Evolutionary conservation across 2,329 filamentous ascomycete genomes (phyloP).

Genomic region (Sporothrix brunneoviolacea): DNA sequence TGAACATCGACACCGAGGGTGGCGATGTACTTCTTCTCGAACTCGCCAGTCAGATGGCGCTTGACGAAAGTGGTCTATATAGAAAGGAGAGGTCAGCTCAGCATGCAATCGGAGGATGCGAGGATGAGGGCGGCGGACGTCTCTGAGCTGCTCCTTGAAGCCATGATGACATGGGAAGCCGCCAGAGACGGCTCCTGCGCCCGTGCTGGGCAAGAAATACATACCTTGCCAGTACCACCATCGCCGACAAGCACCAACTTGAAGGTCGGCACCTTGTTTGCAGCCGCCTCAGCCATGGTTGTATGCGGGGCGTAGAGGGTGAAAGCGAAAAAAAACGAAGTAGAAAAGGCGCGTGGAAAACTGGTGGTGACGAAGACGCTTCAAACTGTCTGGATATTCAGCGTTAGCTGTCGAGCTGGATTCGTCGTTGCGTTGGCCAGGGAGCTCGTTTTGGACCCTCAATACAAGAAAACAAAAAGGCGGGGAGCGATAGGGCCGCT

Average conservation of each 20-base stretch:
- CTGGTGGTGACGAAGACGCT: neutral
- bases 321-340: conserved; percentile 4
- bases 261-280: conserved; percentile 68
- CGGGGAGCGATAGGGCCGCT: conserved; percentile 5
- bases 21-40: conserved; percentile 99
- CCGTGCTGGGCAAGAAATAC: conserved; percentile 24
- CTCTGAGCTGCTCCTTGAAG: too few relatives aligned
- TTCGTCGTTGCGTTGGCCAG: neutral
- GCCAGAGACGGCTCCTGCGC: neutral
- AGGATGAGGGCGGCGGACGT: neutral
- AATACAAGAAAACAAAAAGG: conserved; percentile 8
- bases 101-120: neutral
- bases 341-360: neutral
- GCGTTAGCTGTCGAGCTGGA: neutral
- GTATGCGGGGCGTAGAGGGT: conserved; percentile 15
- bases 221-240: conserved; percentile 98
- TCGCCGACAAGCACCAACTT: conserved; percentile 99
- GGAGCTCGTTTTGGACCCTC: neutral
- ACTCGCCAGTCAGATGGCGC: conserved; percentile 99
- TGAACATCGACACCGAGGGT: conserved; percentile 99
- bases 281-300: conserved; percentile 56
- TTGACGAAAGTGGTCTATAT: conserved; percentile 97
- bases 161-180: neutral
- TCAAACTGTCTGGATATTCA: neutral
- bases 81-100: conserved; percentile 6